Evolutionary conservation across 495 filamentous ascomycete genomes (phyloP).

Genomic region (Chaetomidium leptoderma): DNA sequence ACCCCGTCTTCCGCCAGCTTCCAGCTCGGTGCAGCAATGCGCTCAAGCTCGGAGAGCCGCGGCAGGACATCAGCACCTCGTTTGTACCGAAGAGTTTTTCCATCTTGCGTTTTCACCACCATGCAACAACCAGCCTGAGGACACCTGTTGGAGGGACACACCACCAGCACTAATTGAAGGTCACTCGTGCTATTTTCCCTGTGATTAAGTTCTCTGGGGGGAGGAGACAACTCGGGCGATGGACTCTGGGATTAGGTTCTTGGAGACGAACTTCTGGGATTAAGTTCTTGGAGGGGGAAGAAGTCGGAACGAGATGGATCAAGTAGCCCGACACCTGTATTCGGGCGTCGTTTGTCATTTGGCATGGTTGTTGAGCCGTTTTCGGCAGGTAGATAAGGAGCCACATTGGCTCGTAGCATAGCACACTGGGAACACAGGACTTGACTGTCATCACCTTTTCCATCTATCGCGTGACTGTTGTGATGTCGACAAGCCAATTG

Average conservation of each 20-base stretch:
- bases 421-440: not conserved
- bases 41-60: not conserved
- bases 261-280: conserved; percentile 11
- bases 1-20: not conserved
- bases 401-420: not conserved
- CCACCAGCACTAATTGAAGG: conserved; percentile 4
- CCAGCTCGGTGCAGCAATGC: not conserved
- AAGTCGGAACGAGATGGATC: conserved; percentile 8
- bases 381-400: not conserved
- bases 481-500: not conserved
- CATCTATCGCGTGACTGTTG: not conserved
- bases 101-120: not conserved
- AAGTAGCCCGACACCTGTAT: not conserved
- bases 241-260: conserved; percentile 14
- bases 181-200: conserved; percentile 6
- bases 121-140: conserved; percentile 1
- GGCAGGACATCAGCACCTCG: not conserved
- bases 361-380: not conserved
- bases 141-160: not conserved
- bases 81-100: not conserved
- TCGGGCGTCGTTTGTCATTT: not conserved
- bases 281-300: not conserved
- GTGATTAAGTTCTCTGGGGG: not conserved
- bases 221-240: conserved; percentile 5
- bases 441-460: not conserved